Evolutionary conservation across 192 early-diverging fungal genomes (phyloP).

Genomic region (Podila minutissima): DNA sequence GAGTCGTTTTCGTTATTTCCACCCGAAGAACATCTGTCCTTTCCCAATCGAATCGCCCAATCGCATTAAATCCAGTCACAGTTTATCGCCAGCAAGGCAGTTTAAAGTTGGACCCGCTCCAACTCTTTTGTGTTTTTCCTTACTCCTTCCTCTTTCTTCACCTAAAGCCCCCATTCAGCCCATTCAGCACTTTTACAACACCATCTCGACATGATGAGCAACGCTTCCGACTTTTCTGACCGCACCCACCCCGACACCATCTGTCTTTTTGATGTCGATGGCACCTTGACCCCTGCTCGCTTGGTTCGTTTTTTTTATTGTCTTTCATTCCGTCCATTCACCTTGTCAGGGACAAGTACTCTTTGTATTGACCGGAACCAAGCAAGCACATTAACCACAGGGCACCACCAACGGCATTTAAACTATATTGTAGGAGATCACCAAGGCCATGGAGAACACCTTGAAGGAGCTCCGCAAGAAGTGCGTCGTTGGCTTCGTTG

Average conservation of each 20-base stretch:
- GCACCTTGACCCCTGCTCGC: constrained; percentile 95
- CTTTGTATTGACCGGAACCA: neutral
- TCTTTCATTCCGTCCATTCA: neutral
- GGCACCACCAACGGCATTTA: neutral
- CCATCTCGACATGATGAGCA: neutral
- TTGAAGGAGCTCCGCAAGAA: constrained; percentile 87
- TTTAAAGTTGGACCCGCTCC: neutral
- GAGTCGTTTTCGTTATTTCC: neutral
- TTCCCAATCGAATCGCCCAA: no score
- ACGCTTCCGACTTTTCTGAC: constrained; percentile 54
- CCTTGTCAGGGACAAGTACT: neutral
- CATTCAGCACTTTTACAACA: neutral
- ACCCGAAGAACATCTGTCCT: neutral
- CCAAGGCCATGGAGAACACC: constrained; percentile 78
- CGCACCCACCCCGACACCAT: constrained; percentile 83
- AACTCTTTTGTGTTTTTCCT: neutral
- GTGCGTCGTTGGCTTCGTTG: constrained; percentile 96
- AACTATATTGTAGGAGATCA: constrained; percentile 67
- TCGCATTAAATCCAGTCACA: neutral
- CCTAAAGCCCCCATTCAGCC: neutral
- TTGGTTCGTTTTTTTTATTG: constrained; percentile 58
- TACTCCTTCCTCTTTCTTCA: neutral
- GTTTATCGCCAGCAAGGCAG: neutral
- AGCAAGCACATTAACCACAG: neutral
- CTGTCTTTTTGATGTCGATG: constrained; percentile 97